These are phyloP conservation scores for Rachicladosporium sp. DNA, from an alignment of 2,329 filamentous ascomycete genomes.

Conservation along the genomic window DNA sequence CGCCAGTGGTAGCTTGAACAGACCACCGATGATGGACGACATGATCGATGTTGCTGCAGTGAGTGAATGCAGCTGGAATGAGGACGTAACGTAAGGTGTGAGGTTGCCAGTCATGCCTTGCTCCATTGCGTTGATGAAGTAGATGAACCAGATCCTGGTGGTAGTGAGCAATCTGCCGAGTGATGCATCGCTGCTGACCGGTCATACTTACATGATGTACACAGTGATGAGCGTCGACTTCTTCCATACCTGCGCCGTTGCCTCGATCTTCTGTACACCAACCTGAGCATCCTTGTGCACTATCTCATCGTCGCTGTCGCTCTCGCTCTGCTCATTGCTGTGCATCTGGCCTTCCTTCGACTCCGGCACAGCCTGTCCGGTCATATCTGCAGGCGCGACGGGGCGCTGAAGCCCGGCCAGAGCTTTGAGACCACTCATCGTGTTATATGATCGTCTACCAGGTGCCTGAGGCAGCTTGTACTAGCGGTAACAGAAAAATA, in stretches of 20 bases:
- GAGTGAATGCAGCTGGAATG: conserved; percentile 18
- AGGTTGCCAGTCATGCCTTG: conserved; percentile 17
- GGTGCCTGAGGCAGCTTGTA: no score
- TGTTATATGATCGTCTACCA: no score
- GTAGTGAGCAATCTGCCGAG: conserved; percentile 1
- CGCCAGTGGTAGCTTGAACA: conserved; percentile 52
- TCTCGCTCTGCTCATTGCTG: background rate
- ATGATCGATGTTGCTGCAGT: conserved; percentile 43
- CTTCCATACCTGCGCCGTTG: conserved; percentile 4
- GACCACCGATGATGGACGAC: conserved; percentile 42
- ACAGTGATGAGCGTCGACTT: conserved; percentile 4
- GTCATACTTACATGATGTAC: conserved; percentile 20
- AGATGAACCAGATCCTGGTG: conserved; percentile 25
- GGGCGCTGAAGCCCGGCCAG: no score
- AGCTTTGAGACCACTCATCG: no score
- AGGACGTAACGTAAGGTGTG: conserved; percentile 19
- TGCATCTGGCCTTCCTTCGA: no score
- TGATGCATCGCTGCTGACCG: conserved; percentile 17
- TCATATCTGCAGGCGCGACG: no score
- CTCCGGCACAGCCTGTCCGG: no score
- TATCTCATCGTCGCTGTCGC: conserved; percentile 1
- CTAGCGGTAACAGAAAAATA: no score
- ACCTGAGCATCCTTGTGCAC: conserved; percentile 6
- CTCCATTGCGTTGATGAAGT: conserved; percentile 26
- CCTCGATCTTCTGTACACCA: conserved; percentile 7